Evolutionary conservation across 2,329 filamentous ascomycete species (phyloP).

Genomic region (Aspergillus bombycis): DNA sequence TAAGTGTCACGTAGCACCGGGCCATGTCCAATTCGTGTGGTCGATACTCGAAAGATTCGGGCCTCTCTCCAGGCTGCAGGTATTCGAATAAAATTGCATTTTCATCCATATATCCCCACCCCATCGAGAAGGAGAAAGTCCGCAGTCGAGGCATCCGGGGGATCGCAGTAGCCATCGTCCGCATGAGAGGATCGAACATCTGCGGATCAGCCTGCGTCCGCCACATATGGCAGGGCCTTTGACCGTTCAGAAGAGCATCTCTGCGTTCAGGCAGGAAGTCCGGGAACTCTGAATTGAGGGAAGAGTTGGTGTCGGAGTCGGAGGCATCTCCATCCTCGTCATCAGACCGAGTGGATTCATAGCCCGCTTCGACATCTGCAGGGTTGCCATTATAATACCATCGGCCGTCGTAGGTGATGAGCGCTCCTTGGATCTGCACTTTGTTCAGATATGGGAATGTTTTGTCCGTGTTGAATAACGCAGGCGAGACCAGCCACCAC

Average conservation of each 20-base stretch:
- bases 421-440: not conserved
- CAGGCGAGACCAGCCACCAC: not conserved
- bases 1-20: not conserved
- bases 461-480: not conserved
- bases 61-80: not conserved
- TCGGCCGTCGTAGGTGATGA: conserved; percentile 5
- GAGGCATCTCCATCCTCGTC: not conserved
- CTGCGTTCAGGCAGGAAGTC: not conserved
- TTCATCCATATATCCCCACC: not conserved
- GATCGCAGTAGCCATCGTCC: not conserved
- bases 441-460: conserved; percentile 1
- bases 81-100: not conserved
- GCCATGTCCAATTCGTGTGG: not conserved
- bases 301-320: conserved; percentile 3
- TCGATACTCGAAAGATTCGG: not conserved
- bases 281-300: not conserved
- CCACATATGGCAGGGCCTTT: conserved; percentile 1
- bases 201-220: not conserved
- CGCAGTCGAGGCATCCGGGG: conserved; percentile 1
- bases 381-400: conserved; percentile 10
- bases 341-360: not conserved
- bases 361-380: not conserved
- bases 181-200: conserved; percentile 6
- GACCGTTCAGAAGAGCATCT: not conserved
- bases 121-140: not conserved